Conservation (phyloP, 1,139 yeast genomes). For the Suhomyces anneliseae region DNA sequence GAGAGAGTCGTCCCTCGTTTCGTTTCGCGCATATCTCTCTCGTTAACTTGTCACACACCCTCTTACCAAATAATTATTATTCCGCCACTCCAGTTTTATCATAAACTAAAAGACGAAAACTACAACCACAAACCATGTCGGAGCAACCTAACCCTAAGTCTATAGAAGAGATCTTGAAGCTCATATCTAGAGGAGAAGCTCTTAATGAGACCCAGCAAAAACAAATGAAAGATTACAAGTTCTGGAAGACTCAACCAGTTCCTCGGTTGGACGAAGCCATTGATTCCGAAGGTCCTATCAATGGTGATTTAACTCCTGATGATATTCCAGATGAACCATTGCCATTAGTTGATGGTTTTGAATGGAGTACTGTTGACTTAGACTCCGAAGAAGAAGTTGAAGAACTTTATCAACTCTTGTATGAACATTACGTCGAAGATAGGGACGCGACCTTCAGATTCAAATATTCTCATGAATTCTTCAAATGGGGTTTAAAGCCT, state of each 20-base stretch:
- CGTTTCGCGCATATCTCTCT: no score
- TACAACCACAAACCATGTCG: conserved; percentile 6
- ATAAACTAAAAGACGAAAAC: no score
- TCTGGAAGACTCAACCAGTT: conserved; percentile 99
- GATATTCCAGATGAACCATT: conserved; percentile 72
- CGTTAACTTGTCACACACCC: no score
- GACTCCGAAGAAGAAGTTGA: conserved; percentile 55
- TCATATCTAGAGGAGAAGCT: conserved; percentile 54
- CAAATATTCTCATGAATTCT: conserved; percentile 78
- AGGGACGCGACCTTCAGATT: conserved; percentile 89
- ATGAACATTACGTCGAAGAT: conserved; percentile 93
- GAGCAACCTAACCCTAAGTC: conserved; percentile 25
- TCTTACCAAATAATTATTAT: no score
- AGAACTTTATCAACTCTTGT: conserved; percentile 76
- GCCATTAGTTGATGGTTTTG: conserved; percentile 74
- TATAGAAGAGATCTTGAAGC: conserved; percentile 52
- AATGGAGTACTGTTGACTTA: conserved; percentile 83
- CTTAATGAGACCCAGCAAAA: conserved; percentile 59
- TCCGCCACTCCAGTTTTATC: no score
- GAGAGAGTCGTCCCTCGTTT: no score
- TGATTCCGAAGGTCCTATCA: conserved; percentile 81
- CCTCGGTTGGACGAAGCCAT: conserved; percentile 69
- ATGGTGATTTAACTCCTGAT: conserved; percentile 59
- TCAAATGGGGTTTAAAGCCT: conserved; percentile 91
- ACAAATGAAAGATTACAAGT: conserved; percentile 83